Evolutionary conservation across 441 rosid species (phyloP), one percentile per base, ranked within the genome.

Genomic region (Pelargonium hybrid): DNA sequence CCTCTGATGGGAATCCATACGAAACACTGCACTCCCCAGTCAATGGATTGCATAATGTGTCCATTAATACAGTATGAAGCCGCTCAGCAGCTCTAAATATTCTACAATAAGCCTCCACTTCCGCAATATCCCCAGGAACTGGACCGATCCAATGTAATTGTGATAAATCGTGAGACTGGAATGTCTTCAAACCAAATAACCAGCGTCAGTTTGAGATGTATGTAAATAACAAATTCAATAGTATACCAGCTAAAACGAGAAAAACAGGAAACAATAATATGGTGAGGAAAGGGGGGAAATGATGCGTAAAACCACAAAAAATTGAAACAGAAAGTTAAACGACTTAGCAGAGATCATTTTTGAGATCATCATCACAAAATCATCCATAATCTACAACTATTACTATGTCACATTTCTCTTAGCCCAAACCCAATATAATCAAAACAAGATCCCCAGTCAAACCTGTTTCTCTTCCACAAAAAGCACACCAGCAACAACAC

Each of bases 91-190:
- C 84, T 83, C 97, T 85, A 66, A 94, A 94, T 43, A 91, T 90
- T 73, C 98, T 85, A 82, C 98, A 94, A 72, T 91, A 94, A 14
- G 98, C 96, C 83, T 94, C 97, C 31, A 93, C 85, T 82, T 93
- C 98, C 61, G 98, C 93, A 73, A 93, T 91, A 69, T 93, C 98
- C 15, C 98, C 97, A 56, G 98, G 97, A 72, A 94, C 80, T 14
- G 97, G 98, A 76, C 98, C 98, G 61, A 84, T 76, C 98, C 98
- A 88, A 29, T 83, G 91, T 81, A 84, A 73, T 82, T 85, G 88
- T 10, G 93, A 83, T 1, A 59, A 70, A 79, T 87, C 97, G 5
- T 78, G 83, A 56, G 93, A 83, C 74, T 86, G 83, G 70, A 78
- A 69, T 50, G 79, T 71, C 83, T 82, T 80, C 68, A 67, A 73